Evolutionary conservation across 179 eudicot genomes (phyloP).

Genomic region (Camellia oleifera): DNA sequence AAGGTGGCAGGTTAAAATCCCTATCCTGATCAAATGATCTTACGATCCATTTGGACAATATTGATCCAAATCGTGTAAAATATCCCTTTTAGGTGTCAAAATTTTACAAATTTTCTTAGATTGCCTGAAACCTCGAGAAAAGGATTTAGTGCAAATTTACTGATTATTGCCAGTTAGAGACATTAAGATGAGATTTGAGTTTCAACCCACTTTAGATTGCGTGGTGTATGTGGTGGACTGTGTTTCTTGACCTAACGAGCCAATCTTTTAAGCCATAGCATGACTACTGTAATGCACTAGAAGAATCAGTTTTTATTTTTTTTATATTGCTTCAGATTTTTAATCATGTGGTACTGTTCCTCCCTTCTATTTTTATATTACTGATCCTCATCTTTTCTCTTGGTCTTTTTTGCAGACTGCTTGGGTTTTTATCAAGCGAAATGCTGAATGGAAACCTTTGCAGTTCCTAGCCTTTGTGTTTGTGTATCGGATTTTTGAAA

Average conservation of each 20-base stretch:
- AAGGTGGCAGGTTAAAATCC: too few species aligned
- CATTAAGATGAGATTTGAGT: background rate
- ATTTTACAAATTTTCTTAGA: background rate
- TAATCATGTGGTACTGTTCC: background rate
- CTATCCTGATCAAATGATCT: too few species aligned
- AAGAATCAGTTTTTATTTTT: background rate
- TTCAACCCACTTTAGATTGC: background rate
- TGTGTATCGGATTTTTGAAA: constrained; percentile 88
- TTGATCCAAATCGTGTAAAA: too few species aligned
- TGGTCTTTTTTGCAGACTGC: constrained; percentile 55
- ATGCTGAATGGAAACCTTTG: constrained; percentile 87
- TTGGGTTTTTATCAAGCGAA: constrained; percentile 66
- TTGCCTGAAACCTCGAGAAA: background rate
- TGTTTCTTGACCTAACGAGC: background rate
- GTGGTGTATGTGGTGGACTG: background rate
- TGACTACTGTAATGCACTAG: background rate
- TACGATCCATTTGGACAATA: too few species aligned
- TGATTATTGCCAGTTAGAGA: background rate
- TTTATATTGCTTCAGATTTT: background rate
- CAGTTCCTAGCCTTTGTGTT: constrained; percentile 75
- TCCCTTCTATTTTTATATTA: background rate
- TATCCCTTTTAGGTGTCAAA: too few species aligned
- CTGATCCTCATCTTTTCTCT: constrained; percentile 13
- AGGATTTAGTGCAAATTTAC: background rate
- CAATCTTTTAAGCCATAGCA: background rate